A percentile compares a stretch with the other conserved stretches of the same genome.
These are phyloP conservation scores for Begonia fuchsioides DNA, from an alignment of 306 rosid genomes.

Conservation along the genomic window DNA sequence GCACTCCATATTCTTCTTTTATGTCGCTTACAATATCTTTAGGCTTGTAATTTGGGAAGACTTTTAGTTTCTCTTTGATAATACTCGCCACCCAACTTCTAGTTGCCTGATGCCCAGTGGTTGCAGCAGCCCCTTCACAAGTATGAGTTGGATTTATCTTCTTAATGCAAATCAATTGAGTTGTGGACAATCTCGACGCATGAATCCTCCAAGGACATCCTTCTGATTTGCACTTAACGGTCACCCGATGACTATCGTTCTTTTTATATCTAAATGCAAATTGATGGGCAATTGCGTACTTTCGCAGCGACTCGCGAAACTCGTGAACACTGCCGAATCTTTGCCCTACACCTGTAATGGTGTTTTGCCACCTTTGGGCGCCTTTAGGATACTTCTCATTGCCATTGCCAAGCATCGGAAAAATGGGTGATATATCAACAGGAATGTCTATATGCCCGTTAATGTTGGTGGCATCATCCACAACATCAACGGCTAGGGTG, in stretches of 20 bases:
- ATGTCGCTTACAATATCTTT: constrained; percentile 93
- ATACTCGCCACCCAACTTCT: constrained; percentile 99
- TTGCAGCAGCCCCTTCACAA: constrained; percentile 75
- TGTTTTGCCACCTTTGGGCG: constrained; percentile 88
- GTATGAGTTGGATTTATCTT: constrained; percentile 77
- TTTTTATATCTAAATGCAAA: constrained; percentile 92
- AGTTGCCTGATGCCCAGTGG: constrained; percentile 97
- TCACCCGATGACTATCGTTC: constrained; percentile 96
- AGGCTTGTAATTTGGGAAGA: constrained; percentile 79
- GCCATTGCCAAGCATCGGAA: constrained; percentile 21
- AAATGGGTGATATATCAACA: constrained; percentile 27
- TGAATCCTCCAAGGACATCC: constrained; percentile 99
- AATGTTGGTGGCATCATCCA: constrained; percentile 36
- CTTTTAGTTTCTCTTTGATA: constrained; percentile 81
- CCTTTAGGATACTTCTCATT: constrained; percentile 65
- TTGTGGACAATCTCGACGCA: constrained; percentile 87
- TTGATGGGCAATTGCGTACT: constrained; percentile 92
- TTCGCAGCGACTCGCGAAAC: constrained; percentile 84
- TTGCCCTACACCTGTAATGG: constrained; percentile 91
- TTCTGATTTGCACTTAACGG: constrained; percentile 98
- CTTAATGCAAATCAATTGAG: constrained; percentile 91
- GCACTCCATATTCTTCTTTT: constrained; percentile 88
- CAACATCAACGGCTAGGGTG: constrained; percentile 23
- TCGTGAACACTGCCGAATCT: constrained; percentile 81
- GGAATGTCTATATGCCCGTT: constrained; percentile 32